phyloP scores from a whole-genome alignment of 2,329 filamentous ascomycete species.

The Trichoderma oligosporum region DNA sequence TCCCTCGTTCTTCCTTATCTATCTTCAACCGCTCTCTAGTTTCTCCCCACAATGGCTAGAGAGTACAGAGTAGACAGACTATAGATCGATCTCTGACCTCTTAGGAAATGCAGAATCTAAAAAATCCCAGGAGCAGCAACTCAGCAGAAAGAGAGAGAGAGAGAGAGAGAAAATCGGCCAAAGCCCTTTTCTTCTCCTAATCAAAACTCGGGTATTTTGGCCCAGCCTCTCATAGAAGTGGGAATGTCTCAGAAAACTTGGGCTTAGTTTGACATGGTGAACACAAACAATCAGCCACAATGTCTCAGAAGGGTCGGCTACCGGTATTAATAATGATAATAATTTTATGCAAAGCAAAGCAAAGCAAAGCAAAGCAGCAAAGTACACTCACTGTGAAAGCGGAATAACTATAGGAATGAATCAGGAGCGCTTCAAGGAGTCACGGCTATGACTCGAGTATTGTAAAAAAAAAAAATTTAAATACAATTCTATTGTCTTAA shows the following conservation, averaged over 20 bases:
- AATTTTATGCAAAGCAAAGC: too few relatives aligned
- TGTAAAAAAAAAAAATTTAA: neutral
- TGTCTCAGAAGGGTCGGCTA: conserved; percentile 1
- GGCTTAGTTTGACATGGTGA: conserved; percentile 4
- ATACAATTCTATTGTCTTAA: too few relatives aligned
- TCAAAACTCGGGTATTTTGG: neutral
- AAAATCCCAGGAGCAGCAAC: neutral
- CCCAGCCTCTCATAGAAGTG: neutral
- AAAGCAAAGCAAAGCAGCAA: too few relatives aligned
- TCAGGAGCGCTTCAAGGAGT: too few relatives aligned
- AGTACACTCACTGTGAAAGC: too few relatives aligned
- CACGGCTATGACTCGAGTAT: neutral
- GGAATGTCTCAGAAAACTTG: neutral
- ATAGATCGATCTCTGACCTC: too few relatives aligned
- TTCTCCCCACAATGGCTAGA: neutral
- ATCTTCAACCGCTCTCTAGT: neutral
- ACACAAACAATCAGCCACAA: neutral
- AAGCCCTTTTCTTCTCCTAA: neutral
- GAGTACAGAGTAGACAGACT: too few relatives aligned
- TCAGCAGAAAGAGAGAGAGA: neutral
- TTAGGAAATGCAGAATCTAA: too few relatives aligned
- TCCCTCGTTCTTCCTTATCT: too few relatives aligned
- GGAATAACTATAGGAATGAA: too few relatives aligned
- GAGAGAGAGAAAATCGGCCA: neutral
- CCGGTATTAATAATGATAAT: neutral